Percentiles rank a stretch among this genome's conserved stretches.
Conservation (phyloP, 2,329 filamentous ascomycete species). For the Fusarium sp. region DNA sequence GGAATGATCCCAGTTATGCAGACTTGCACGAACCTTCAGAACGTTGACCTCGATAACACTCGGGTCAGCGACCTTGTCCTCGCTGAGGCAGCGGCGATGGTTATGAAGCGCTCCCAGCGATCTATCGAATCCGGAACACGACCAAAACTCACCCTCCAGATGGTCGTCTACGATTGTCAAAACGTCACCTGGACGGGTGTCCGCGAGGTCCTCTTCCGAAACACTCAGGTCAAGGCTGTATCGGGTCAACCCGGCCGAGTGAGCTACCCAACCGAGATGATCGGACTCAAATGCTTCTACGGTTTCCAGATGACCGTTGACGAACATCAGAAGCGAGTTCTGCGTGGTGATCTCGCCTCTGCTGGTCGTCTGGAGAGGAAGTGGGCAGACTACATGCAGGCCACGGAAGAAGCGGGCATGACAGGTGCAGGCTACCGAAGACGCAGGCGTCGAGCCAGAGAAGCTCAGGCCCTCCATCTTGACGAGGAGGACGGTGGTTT, state of each 20-base stretch:
- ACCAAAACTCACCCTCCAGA: conserved; percentile 72
- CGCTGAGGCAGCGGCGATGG: conserved; percentile 83
- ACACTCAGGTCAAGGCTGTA: conserved; percentile 76
- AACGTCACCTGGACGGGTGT: conserved; percentile 94
- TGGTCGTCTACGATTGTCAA: conserved; percentile 91
- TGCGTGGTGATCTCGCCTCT: conserved; percentile 78
- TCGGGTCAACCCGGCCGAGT: conserved; percentile 51
- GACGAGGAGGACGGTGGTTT: conserved; percentile 79
- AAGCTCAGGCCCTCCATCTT: conserved; percentile 82
- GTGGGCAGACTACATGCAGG: conserved; percentile 96
- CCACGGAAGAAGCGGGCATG: conserved; percentile 83
- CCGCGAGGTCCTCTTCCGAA: conserved; percentile 85
- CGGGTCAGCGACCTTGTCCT: conserved; percentile 87
- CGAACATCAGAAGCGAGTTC: conserved; percentile 88
- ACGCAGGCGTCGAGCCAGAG: conserved; percentile 79
- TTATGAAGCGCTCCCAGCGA: conserved; percentile 70
- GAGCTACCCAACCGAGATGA: conserved; percentile 80
- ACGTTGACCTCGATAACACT: conserved; percentile 92
- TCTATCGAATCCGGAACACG: conserved; percentile 52
- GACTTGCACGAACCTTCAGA: conserved; percentile 74
- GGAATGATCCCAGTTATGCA: conserved; percentile 88
- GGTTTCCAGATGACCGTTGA: conserved; percentile 95
- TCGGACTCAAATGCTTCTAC: conserved; percentile 92
- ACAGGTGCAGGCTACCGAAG: conserved; percentile 74
- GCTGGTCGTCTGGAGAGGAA: conserved; percentile 86